Percentiles rank a stretch among this genome's conserved stretches.
These are phyloP conservation scores for Ustanciosporium gigantosporum DNA, from an alignment of 1,284 basidiomycete genomes.

Conservation along the genomic window DNA sequence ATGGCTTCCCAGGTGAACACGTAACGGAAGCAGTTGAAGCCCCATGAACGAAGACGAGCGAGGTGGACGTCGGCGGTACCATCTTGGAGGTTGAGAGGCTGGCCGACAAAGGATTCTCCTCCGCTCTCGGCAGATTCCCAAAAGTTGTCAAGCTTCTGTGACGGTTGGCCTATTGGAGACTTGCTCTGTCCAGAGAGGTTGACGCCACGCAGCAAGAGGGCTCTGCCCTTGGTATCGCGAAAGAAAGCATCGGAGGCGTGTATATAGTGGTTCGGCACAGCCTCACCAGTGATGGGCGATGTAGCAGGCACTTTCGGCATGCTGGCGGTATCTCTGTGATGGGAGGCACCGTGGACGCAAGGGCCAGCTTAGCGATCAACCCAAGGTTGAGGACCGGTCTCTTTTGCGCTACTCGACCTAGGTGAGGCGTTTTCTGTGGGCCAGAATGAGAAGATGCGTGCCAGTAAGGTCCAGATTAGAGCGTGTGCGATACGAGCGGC, in stretches of 20 bases:
- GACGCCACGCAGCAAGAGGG: slow-evolving; percentile 83
- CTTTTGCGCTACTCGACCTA: no score
- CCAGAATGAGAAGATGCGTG: no score
- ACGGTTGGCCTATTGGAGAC: slow-evolving; percentile 74
- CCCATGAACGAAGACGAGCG: slow-evolving; percentile 82
- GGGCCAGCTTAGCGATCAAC: no score
- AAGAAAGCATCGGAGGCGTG: slow-evolving; percentile 67
- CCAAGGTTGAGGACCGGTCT: no score
- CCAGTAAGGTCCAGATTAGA: no score
- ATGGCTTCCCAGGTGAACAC: slow-evolving; percentile 92
- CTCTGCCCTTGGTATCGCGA: slow-evolving; percentile 80
- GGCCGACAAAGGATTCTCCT: slow-evolving; percentile 72
- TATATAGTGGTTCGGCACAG: slow-evolving; percentile 38
- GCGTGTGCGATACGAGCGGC: no score
- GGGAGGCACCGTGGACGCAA: no score
- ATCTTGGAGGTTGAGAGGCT: slow-evolving; percentile 76
- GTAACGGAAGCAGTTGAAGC: slow-evolving; percentile 90
- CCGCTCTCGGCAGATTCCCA: slow-evolving; percentile 84
- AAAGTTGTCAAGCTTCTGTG: slow-evolving; percentile 71
- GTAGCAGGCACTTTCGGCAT: slow-evolving; percentile 4
- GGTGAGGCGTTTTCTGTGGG: no score
- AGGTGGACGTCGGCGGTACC: slow-evolving; percentile 87
- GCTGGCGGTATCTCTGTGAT: background rate
- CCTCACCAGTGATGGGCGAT: slow-evolving; percentile 32
- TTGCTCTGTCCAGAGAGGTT: slow-evolving; percentile 90